Evolutionary conservation across 441 rosid genomes (phyloP), one percentile per base, ranked within the genome.

Genomic region (Adansonia gregorii): DNA sequence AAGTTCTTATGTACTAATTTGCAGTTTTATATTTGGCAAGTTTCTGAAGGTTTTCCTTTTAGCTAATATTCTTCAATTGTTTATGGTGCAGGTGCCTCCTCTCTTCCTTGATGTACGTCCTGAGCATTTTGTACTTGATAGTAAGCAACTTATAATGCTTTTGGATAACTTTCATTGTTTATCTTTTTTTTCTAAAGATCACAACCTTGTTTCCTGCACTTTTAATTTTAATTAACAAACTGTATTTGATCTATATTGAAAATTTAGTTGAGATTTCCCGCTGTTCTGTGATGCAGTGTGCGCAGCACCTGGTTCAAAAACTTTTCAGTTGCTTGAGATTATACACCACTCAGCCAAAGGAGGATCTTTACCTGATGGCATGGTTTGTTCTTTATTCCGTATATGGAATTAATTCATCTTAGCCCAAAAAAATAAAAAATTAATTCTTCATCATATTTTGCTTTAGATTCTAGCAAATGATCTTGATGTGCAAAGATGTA

Each of bases 261-360:
- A 56, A 54, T 39, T 19, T 20, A 41, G 15, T 27, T 10, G 6
- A 6, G 22, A 14, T 31, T 61, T 54, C 69, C 74, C 48, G 73
- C 46, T 20, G 19, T 39, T 66, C 43, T 56, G 66, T 80, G 65
- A 43, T 79, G 83, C 84, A 96, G 99, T 94, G 97, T 96, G 98
- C 82, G 98, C 98, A 74, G 99, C 98, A 60, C 99, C 98, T 19
- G 98, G 99, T 74, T 94, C 98, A 78, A 96, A 96, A 86, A 94
- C 98, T 66, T 96, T 94, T 79, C 99, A 96, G 79, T 84, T 96
- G 87, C 97, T 96, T 78, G 97, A 94, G 88, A 90, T 94, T 68
- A 87, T 94, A 63, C 90, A 94, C 81, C 90, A 88, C 72, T 89
- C 95, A 63, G 79, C 87, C 76, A 86, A 84, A 84, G 84, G 90